These are phyloP conservation scores for Cinnamomum micranthum DNA, from an alignment of 164 flowering plant species.

Conservation along the genomic window DNA sequence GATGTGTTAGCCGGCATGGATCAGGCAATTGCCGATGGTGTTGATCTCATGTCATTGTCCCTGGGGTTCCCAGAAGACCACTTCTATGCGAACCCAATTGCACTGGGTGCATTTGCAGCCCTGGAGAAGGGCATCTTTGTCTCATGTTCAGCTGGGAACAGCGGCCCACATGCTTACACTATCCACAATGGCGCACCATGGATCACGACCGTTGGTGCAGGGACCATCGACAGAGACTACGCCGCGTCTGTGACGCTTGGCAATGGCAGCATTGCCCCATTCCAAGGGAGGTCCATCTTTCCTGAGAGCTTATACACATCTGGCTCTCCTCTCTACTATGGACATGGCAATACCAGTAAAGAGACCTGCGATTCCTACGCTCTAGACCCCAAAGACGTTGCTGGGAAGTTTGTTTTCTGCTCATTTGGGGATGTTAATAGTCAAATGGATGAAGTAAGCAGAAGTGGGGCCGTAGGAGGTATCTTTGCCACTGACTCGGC, in stretches of 20 bases:
- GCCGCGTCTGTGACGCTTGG: slow-evolving; percentile 12
- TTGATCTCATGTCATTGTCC: slow-evolving; percentile 19
- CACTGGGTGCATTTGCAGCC: slow-evolving; percentile 18
- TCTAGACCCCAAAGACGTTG: slow-evolving; percentile 6
- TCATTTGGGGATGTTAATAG: not conserved
- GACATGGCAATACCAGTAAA: slow-evolving; percentile 24
- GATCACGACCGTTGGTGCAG: slow-evolving; percentile 24
- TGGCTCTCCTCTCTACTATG: slow-evolving; percentile 24
- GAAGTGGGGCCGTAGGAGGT: slow-evolving; percentile 22
- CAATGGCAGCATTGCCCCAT: slow-evolving; percentile 9
- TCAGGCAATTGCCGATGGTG: slow-evolving; percentile 21
- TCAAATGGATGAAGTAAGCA: slow-evolving; percentile 4
- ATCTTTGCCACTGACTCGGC: slow-evolving; percentile 16
- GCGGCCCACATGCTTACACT: slow-evolving; percentile 13
- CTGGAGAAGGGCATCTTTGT: slow-evolving; percentile 27
- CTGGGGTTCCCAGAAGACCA: slow-evolving; percentile 11
- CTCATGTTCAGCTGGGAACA: slow-evolving; percentile 19
- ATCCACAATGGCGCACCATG: slow-evolving; percentile 21
- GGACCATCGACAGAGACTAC: slow-evolving; percentile 17
- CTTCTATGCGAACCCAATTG: slow-evolving; percentile 6
- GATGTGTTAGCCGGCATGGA: slow-evolving; percentile 22
- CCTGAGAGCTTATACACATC: slow-evolving; percentile 30
- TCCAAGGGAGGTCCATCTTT: slow-evolving; percentile 26
- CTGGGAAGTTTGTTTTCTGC: slow-evolving; percentile 16
- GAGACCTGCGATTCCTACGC: not conserved